phyloP scores from a whole-genome alignment of 2,329 filamentous ascomycete genomes.

The Coniochaeta ligniaria region DNA sequence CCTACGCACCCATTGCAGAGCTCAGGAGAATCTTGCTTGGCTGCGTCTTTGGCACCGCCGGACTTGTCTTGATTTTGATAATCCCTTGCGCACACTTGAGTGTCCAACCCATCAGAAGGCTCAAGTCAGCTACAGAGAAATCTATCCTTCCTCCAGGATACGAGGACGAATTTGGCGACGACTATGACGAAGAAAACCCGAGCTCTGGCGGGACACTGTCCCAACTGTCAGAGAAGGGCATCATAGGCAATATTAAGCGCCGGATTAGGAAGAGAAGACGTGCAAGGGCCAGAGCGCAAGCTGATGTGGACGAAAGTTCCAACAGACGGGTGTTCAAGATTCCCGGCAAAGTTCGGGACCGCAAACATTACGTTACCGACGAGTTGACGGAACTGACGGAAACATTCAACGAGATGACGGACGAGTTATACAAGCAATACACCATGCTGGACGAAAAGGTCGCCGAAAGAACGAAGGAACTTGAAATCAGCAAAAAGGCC shows the following conservation, averaged over 20 bases:
- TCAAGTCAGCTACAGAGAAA: constrained; percentile 69
- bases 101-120: constrained; percentile 69
- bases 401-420: constrained; percentile 92
- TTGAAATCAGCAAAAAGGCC: constrained; percentile 84
- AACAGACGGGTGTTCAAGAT: constrained; percentile 66
- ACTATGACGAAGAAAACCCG: constrained; percentile 38
- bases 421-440: constrained; percentile 84
- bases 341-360: constrained; percentile 71
- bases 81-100: constrained; percentile 77
- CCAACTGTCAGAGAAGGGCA: constrained; percentile 35
- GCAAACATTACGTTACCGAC: constrained; percentile 70
- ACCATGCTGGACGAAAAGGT: constrained; percentile 79
- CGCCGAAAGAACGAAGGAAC: constrained; percentile 69
- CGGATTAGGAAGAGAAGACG: constrained; percentile 24
- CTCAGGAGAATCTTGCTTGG: constrained; percentile 75
- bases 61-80: constrained; percentile 62
- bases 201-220: constrained; percentile 33
- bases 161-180: constrained; percentile 37
- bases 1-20: constrained; percentile 66
- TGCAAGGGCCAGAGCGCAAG: constrained; percentile 11
- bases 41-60: constrained; percentile 78
- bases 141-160: constrained; percentile 62
- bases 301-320: constrained; percentile 28
- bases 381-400: constrained; percentile 76
- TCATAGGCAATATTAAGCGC: constrained; percentile 29